Base-by-base conservation (phyloP, 257 asterid genomes). In the Capsicum chinense region DNA sequence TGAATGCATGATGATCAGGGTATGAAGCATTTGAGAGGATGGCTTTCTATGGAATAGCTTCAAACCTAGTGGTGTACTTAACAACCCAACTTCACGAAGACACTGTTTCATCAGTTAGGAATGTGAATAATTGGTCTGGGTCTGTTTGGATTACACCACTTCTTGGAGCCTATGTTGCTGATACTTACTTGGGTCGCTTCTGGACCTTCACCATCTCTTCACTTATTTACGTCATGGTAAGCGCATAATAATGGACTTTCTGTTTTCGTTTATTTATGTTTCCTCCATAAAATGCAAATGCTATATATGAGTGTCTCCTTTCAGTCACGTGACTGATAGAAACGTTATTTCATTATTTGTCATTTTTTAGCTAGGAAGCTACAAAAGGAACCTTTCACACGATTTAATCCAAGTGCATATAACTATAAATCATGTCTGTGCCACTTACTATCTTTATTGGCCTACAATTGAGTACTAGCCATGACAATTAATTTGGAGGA, bases 141-240 rank as follows among this genome's bases (percentile, higher is more conserved):
- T 84, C 96, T 3, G 97, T 94, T 2, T 95, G 99, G 99, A 93
- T 95, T 54, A 95, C 98, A 62, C 99, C 99, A 9, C 93, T 95
- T 12, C 84, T 95, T 17, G 98, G 98, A 2, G 98, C 98, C 35
- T 95, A 92, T 83, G 83, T 94, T 47, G 97, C 98, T 4, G 98
- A 95, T 86, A 89, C 98, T 57, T 93, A 90, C 88, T 56, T 95
- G 66, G 99, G 99, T 79, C 92, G 99, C 5, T 95, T 93, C 78
- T 95, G 99, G 99, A 95, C 99, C 26, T 95, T 95, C 87, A 93
- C 98, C 15, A 39, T 92, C 64, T 95, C 99, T 3, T 93, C 99
- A 6, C 80, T 93, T 59, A 91, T 95, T 16, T 95, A 95, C 85
- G 95, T 95, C 90, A 88, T 92, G 83, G 98, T 95, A 91, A 86